Evolutionary conservation across 305 asterid species (phyloP), one percentile per base, ranked within the genome.

Genomic region (Fraxinus floribunda): DNA sequence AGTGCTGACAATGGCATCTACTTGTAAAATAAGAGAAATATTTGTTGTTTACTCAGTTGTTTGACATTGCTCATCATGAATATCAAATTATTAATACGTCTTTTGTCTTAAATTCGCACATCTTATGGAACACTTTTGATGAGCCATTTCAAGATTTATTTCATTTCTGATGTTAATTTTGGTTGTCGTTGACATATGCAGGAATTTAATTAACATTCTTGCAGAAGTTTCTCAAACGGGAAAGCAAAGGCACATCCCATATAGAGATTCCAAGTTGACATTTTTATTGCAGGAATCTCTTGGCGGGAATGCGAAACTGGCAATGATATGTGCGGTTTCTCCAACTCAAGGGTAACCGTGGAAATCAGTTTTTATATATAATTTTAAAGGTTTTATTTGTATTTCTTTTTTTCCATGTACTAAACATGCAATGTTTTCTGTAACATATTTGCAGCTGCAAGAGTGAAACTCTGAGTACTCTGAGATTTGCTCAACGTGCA

Each of bases 161-260:
- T 39, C 4, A 30, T 83, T 66, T 78, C 22, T 38, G 81, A 73
- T 84, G 41, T 41, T 79, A 73, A 39, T 85, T 70, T 62, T 78
- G 35, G 74, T 87, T 79, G 30, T 78, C 75, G 75, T 80, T 87
- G 86, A 49, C 62, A 75, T 76, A 68, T 86, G 49, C 91, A 96
- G 99, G 94, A 96, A 96, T 88, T 86, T 96, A 89, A 96, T 96
- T 81, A 94, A 93, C 86, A 94, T 96, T 86, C 93, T 96, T 38
- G 99, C 98, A 52, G 99, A 96, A 89, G 97, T 94, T 85, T 94
- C 99, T 41, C 98, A 96, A 84, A 94, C 97, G 77, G 99, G 99
- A 89, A 96, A 91, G 87, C 97, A 91, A 70, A 92, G 99, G 86
- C 99, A 96, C 89, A 94, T 96, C 78, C 99, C 99, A 6, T 96